These are phyloP conservation scores for Mycena sanguinolenta DNA, from an alignment of 768 basidiomycete genomes.

Conservation along the genomic window DNA sequence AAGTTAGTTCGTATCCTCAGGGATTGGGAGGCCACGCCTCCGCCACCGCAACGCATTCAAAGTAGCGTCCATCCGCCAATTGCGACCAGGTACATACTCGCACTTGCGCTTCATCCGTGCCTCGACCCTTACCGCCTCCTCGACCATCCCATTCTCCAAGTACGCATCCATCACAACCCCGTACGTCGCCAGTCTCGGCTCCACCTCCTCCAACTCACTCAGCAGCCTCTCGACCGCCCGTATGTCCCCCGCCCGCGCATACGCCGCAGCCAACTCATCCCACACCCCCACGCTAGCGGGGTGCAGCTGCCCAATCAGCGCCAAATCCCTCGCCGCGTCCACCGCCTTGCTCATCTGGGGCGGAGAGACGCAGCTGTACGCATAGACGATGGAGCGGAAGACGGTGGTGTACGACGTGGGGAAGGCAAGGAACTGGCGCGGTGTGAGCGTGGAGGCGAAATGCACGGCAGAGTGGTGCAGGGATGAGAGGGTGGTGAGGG, in stretches of 20 bases:
- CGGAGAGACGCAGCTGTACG: slow-evolving; percentile 24
- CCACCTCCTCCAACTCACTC: slow-evolving; percentile 16
- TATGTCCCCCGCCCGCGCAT: slow-evolving; percentile 27
- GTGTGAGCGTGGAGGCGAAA: slow-evolving; percentile 22
- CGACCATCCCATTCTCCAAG: slow-evolving; percentile 13
- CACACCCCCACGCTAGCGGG: neutral
- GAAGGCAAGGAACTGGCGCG: slow-evolving; percentile 27
- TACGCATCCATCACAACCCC: slow-evolving; percentile 36
- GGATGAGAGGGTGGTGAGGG: slow-evolving; percentile 11
- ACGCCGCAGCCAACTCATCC: slow-evolving; percentile 29
- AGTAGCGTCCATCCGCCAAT: slow-evolving; percentile 33
- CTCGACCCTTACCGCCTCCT: slow-evolving; percentile 23
- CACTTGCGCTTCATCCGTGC: slow-evolving; percentile 29
- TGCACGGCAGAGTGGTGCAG: slow-evolving; percentile 28
- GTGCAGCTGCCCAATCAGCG: slow-evolving; percentile 26
- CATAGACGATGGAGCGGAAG: slow-evolving; percentile 31
- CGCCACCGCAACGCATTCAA: slow-evolving; percentile 19
- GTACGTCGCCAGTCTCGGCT: slow-evolving; percentile 27
- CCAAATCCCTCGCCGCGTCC: slow-evolving; percentile 16
- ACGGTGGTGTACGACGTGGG: slow-evolving; percentile 35
- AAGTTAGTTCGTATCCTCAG: slow-evolving; percentile 1
- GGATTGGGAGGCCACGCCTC: neutral
- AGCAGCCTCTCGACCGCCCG: slow-evolving; percentile 22
- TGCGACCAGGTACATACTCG: slow-evolving; percentile 20
- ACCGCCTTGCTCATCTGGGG: slow-evolving; percentile 15